Base-by-base conservation (phyloP, 2,329 filamentous ascomycete genomes). In the Diaporthe sp. region DNA sequence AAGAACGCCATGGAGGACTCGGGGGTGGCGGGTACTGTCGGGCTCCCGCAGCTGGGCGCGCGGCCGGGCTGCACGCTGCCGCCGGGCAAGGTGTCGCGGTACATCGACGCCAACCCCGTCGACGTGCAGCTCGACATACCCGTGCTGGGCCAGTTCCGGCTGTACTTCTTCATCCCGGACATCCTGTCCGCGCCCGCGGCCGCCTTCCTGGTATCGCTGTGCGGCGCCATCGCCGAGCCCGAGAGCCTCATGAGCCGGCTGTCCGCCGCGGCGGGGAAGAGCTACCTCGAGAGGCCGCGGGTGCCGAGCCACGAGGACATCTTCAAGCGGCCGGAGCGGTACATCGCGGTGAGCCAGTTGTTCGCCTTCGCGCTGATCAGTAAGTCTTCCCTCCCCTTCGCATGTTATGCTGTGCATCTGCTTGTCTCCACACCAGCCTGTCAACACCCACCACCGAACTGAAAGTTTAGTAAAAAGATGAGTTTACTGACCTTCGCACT, bases 331-430 rank as follows among this genome's bases (percentile, higher is more conserved):
- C 92, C 92, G 0, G 90, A 93, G 79, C 87, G 94, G 75, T 96
- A 96, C 80, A 93, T 90, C 0, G 84, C 90, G 3, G 88, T 92
- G 75, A 94, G 92, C 81, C 88, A 92, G 75, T 83, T 94, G 7
- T 93, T 94, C 79, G 95, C 94, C 0, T 94, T 92, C 80, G 88
- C 88, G 0, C 82, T 94, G 22, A 91, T 96, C 67, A 95, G 89
- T 91, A 85, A 82, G 89, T 86, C 22, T 10, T 55, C 9, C 15
- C 2, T 39, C 15, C 17, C 31, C 0, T 31, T 31, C 28, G 4
- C 3, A 31, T 31, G 28, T 4, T 31, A 31, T 31, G 28, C 28
- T 4, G 28, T 31, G 28, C 28, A 31, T 31, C 28, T 31, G 28
- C 28, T 31, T 31, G 28, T 31, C 28, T 31, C 28, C 28, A 31